phyloP scores from a whole-genome alignment of 202 grass and related monocot genomes.

The Brachypodium distachyon region DNA sequence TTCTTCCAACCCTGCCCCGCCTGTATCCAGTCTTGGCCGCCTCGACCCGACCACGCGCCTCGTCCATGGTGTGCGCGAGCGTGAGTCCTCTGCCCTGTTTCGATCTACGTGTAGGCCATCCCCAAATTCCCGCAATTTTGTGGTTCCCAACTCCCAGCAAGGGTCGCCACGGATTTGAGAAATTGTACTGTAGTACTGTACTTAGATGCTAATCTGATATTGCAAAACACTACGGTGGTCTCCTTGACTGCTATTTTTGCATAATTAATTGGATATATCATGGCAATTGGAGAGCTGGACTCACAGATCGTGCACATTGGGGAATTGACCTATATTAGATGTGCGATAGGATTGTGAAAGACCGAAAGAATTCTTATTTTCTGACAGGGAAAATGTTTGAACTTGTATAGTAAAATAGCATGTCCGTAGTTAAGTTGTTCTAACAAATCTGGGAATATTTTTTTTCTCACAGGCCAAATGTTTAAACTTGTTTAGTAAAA shows the following conservation, averaged over 20 bases:
- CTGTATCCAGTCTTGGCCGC: slow-evolving; percentile 45
- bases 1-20: not conserved
- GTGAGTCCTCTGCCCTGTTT: slow-evolving; percentile 35
- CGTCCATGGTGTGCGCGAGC: slow-evolving; percentile 69
- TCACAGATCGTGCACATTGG: not conserved
- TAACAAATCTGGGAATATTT: slow-evolving; percentile 2
- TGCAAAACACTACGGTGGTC: not conserved
- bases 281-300: not conserved
- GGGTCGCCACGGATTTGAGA: not conserved
- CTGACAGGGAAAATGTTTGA: not conserved
- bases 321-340: not conserved
- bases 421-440: not conserved
- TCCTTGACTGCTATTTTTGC: not conserved
- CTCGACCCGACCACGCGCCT: slow-evolving; percentile 59
- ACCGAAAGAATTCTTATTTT: not conserved
- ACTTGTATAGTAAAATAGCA: not conserved
- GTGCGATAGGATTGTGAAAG: not conserved
- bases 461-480: not conserved
- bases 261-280: not conserved
- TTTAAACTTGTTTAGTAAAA: not conserved
- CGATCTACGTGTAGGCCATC: slow-evolving; percentile 15
- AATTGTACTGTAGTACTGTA: not conserved
- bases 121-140: not conserved
- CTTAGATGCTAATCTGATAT: not conserved
- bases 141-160: not conserved